Evolutionary conservation across 176 grass and related monocot species (phyloP).

Genomic region (Pontederia paniculata): DNA sequence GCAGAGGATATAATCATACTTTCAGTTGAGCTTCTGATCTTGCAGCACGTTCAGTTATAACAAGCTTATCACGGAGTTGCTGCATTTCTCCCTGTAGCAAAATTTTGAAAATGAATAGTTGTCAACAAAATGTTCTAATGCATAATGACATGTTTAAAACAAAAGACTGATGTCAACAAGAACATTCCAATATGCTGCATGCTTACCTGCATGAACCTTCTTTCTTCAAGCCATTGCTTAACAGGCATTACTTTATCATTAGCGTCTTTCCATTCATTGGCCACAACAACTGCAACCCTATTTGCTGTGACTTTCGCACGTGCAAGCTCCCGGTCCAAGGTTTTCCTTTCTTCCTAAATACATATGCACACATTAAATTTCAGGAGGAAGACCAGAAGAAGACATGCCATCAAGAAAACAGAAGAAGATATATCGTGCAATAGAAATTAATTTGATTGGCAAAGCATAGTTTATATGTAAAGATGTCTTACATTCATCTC

Average conservation of each 20-base stretch:
- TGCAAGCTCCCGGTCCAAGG: slow-evolving; percentile 79
- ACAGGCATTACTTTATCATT: slow-evolving; percentile 99
- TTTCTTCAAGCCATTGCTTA: slow-evolving; percentile 96
- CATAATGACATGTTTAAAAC: too few species aligned
- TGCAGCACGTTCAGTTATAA: slow-evolving; percentile 66
- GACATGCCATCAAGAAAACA: too few species aligned
- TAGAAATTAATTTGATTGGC: too few species aligned
- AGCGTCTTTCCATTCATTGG: slow-evolving; percentile 97
- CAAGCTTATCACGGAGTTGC: slow-evolving; percentile 86
- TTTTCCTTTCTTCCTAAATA: slow-evolving; percentile 80
- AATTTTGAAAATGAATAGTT: slow-evolving; percentile 1
- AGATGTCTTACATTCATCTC: slow-evolving; percentile 70
- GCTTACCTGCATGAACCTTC: slow-evolving; percentile 87
- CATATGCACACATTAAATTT: slow-evolving; percentile 16
- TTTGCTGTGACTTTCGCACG: slow-evolving; percentile 89
- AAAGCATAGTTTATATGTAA: too few species aligned
- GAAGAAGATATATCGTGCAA: neutral
- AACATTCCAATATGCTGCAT: neutral
- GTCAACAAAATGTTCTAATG: neutral
- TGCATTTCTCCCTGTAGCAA: slow-evolving; percentile 85
- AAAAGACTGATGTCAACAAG: too few species aligned
- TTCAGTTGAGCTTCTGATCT: slow-evolving; percentile 84
- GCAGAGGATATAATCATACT: slow-evolving; percentile 29
- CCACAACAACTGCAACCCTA: slow-evolving; percentile 85
- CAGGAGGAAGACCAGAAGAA: too few species aligned